These are phyloP conservation scores for Beta lomatogona DNA, from an alignment of 179 eudicot species.

Conservation along the genomic window DNA sequence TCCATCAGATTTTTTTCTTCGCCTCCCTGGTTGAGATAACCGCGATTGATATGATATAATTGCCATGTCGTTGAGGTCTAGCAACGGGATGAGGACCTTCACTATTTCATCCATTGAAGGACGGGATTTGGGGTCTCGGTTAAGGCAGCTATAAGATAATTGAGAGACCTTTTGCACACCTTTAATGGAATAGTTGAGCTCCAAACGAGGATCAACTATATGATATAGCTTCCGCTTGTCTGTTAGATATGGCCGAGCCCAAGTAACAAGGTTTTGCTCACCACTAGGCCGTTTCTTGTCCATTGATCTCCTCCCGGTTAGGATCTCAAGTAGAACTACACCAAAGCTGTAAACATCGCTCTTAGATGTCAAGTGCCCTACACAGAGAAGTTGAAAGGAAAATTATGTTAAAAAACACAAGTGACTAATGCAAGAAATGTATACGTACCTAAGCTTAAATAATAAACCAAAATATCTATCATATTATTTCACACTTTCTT, in stretches of 20 bases:
- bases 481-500: too few relatives aligned
- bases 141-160: conserved; percentile 41
- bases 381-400: conserved; percentile 7
- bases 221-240: conserved; percentile 47
- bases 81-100: conserved; percentile 53
- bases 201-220: conserved; percentile 49
- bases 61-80: conserved; percentile 78
- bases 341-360: conserved; percentile 56
- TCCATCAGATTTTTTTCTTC: conserved; percentile 65
- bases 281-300: conserved; percentile 53
- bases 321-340: conserved; percentile 49
- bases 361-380: conserved; percentile 56
- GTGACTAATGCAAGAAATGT: too few relatives aligned
- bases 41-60: conserved; percentile 69
- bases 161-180: conserved; percentile 50
- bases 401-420: too few relatives aligned
- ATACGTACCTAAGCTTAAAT: too few relatives aligned
- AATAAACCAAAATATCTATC: too few relatives aligned
- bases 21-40: conserved; percentile 64
- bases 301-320: conserved; percentile 50
- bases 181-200: conserved; percentile 49
- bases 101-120: conserved; percentile 53
- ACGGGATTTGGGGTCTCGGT: conserved; percentile 46
- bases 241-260: conserved; percentile 46
- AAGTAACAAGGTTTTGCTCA: conserved; percentile 49